These are phyloP conservation scores for Meredithiella fracta DNA, from an alignment of 2,329 filamentous ascomycete species.

Conservation along the genomic window DNA sequence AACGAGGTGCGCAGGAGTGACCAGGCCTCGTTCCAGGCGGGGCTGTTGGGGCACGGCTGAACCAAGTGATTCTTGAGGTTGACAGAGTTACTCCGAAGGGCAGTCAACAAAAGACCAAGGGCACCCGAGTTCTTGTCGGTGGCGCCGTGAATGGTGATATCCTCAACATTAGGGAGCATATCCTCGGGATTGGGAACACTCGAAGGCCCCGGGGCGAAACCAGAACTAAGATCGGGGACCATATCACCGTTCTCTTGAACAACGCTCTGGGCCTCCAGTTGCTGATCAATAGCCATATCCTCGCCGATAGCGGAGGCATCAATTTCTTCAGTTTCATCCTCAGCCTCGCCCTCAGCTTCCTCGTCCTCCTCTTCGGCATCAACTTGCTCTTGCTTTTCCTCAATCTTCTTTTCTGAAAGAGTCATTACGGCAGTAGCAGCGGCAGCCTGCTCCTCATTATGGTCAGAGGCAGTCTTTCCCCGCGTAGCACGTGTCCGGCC, in stretches of 20 bases:
- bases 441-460: slow-evolving; percentile 12
- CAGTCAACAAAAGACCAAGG: slow-evolving; percentile 18
- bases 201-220: slow-evolving; percentile 16
- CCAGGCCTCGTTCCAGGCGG: slow-evolving; percentile 12
- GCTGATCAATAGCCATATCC: slow-evolving; percentile 13
- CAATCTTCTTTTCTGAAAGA: slow-evolving; percentile 10
- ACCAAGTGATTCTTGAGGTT: slow-evolving; percentile 19
- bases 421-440: slow-evolving; percentile 14
- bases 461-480: slow-evolving; percentile 7
- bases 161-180: slow-evolving; percentile 4
- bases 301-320: slow-evolving; percentile 6
- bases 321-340: slow-evolving; percentile 1
- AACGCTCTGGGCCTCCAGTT: slow-evolving; percentile 10
- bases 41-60: slow-evolving; percentile 14
- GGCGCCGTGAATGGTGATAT: not conserved
- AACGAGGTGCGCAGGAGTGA: slow-evolving; percentile 16
- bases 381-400: slow-evolving; percentile 2
- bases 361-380: slow-evolving; percentile 3
- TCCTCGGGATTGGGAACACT: slow-evolving; percentile 13
- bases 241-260: slow-evolving; percentile 15
- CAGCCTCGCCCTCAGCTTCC: slow-evolving; percentile 2
- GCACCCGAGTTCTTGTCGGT: slow-evolving; percentile 13
- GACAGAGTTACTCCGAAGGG: slow-evolving; percentile 19
- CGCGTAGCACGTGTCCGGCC: slow-evolving; percentile 13
- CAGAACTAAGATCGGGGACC: slow-evolving; percentile 15